Evolutionary conservation across 2,329 filamentous ascomycete genomes (phyloP), one percentile per base, ranked within the genome.

Genomic region (Kalmusia sp.): DNA sequence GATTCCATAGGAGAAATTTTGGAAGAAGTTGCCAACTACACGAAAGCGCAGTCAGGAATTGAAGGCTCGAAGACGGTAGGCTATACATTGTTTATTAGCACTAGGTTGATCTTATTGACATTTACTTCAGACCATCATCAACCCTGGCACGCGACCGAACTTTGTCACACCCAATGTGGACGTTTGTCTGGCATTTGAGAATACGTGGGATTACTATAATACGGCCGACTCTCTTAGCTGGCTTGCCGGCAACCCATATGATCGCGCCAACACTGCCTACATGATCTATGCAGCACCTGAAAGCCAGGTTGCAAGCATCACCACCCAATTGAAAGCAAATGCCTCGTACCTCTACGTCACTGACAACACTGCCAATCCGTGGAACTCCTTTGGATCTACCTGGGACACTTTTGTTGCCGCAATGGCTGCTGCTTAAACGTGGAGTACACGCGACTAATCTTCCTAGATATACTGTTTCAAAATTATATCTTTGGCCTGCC

Each of bases 201-300:
- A 19, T 30, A 35, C 28, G 4, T 46, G 43, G 43, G 28, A 35
- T 2, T 12, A 33, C 3, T 46, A 46, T 14, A 33, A 35, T 8
- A 24, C 17, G 6, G 30, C 30, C 6, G 43, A 46, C 8, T 46
- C 43, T 28, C 14, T 11, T 8, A 17, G 6, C 6, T 46, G 43
- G 43, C 17, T 46, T 3, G 43, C 43, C 8, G 43, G 28, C 14
- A 46, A 46, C 43, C 43, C 43, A 15, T 46, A 46, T 9, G 43
- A 46, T 21, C 43, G 43, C 9, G 43, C 21, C 6, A 28, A 46
- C 17, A 34, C 30, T 21, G 27, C 28, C 8, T 46, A 46, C 43
- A 24, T 35, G 4, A 22, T 46, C 3, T 46, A 34, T 35, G 43
- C 30, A 3, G 43, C 19, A 12, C 43, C 43, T 35, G 9, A 28